Evolutionary conservation across 2,329 filamentous ascomycete species (phyloP).

Genomic region (Scopulariopsis brevicaulis): DNA sequence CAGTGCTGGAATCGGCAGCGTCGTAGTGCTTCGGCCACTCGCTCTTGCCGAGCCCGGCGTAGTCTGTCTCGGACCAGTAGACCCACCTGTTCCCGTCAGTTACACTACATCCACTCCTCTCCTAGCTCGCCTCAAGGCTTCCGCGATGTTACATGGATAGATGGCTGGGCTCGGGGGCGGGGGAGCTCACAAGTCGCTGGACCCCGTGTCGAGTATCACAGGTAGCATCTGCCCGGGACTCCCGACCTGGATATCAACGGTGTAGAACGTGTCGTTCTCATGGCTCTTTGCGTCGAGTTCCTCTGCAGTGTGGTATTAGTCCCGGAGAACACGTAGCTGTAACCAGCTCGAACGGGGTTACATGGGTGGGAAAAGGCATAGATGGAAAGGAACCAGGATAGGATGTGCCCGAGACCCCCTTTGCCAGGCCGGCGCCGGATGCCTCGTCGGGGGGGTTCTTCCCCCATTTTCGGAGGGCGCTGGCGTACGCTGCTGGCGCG

Average conservation of each 20-base stretch:
- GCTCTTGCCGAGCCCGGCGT: slow-evolving; percentile 24
- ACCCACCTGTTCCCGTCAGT: neutral
- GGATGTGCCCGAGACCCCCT: neutral
- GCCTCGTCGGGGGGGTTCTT: neutral
- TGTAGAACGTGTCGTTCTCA: slow-evolving; percentile 26
- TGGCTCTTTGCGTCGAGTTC: slow-evolving; percentile 12
- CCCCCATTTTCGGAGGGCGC: neutral
- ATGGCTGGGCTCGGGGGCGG: neutral
- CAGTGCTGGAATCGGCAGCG: slow-evolving; percentile 31
- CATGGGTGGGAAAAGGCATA: neutral
- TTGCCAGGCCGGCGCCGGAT: neutral
- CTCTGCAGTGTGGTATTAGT: slow-evolving; percentile 1
- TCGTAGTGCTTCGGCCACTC: slow-evolving; percentile 27
- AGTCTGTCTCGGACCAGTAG: neutral
- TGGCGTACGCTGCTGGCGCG: neutral
- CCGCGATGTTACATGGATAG: neutral
- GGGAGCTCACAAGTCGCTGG: slow-evolving; percentile 49
- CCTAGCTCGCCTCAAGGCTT: no score
- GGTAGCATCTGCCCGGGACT: slow-evolving; percentile 34
- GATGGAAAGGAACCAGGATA: neutral
- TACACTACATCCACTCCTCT: no score
- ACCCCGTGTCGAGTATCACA: slow-evolving; percentile 42
- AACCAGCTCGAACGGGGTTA: neutral
- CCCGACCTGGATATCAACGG: slow-evolving; percentile 31
- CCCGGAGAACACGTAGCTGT: no score